These are phyloP conservation scores for Aciculosporium take DNA, from an alignment of 2,329 filamentous ascomycete species.

Conservation along the genomic window DNA sequence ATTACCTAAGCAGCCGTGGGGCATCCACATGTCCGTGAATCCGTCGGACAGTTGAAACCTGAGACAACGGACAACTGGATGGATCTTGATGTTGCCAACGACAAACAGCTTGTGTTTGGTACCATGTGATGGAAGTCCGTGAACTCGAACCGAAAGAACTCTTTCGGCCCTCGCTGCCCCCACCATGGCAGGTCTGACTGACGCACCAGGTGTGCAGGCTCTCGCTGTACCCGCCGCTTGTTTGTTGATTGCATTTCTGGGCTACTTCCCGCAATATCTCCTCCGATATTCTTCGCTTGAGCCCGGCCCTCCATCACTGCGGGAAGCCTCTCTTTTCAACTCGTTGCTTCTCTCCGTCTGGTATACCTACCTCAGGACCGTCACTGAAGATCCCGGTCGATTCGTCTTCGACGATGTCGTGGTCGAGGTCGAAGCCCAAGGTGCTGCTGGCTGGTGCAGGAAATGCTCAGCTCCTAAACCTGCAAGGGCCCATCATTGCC, in stretches of 20 bases:
- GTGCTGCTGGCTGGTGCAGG: slow-evolving; percentile 57
- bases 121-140: neutral
- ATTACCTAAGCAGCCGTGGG: no score
- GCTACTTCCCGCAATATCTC: slow-evolving; percentile 58
- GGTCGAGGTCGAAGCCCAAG: slow-evolving; percentile 17
- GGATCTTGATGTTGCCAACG: no score
- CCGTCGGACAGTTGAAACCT: no score
- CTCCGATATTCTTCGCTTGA: slow-evolving; percentile 44
- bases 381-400: slow-evolving; percentile 42
- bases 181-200: slow-evolving; percentile 27
- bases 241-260: slow-evolving; percentile 51
- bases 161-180: neutral
- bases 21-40: no score
- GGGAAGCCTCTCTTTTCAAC: slow-evolving; percentile 53
- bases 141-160: neutral
- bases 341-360: slow-evolving; percentile 47
- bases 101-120: neutral
- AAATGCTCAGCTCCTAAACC: slow-evolving; percentile 66
- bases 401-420: slow-evolving; percentile 30
- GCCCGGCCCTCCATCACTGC: slow-evolving; percentile 43
- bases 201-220: slow-evolving; percentile 30
- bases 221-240: slow-evolving; percentile 58
- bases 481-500: slow-evolving; percentile 68
- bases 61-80: no score
- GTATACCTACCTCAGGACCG: slow-evolving; percentile 52